A percentile compares a stretch with the other conserved stretches of the same genome.
Conservation (phyloP, 257 asterid species). For the Pogostemon cablin region DNA sequence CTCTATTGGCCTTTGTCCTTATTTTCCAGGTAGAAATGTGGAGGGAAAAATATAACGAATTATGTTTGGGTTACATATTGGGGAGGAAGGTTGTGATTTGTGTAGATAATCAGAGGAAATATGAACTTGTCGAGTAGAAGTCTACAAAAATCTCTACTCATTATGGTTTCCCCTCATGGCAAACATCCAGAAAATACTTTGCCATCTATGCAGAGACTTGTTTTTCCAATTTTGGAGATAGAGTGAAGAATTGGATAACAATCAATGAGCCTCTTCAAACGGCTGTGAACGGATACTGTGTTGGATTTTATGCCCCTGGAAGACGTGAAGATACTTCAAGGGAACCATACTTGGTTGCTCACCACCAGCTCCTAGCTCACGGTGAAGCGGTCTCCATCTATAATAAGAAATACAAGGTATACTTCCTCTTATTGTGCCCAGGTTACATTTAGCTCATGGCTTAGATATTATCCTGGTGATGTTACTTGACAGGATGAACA, state of each 20-base stretch:
- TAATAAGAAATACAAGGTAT: conserved; percentile 49
- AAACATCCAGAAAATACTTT: conserved; percentile 52
- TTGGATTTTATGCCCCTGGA: conserved; percentile 59
- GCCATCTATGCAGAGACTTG: conserved; percentile 61
- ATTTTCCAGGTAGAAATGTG: not conserved
- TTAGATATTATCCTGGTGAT: not conserved
- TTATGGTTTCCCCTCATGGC: conserved; percentile 34
- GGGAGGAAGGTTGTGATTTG: not conserved
- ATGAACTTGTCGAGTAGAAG: not conserved
- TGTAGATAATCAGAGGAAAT: not conserved
- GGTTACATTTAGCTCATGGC: not conserved
- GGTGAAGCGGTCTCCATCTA: conserved; percentile 54
- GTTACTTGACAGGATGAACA: conserved; percentile 42
- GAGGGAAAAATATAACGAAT: not conserved
- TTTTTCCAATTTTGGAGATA: conserved; percentile 55
- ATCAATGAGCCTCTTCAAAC: conserved; percentile 63
- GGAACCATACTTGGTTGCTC: conserved; percentile 53
- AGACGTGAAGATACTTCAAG: conserved; percentile 41
- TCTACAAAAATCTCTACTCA: conserved; percentile 22
- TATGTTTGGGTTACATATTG: not conserved
- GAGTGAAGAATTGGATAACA: conserved; percentile 63
- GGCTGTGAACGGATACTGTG: conserved; percentile 55
- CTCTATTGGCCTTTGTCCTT: not conserved
- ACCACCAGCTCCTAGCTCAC: conserved; percentile 52
- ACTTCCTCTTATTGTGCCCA: not conserved